Conservation (phyloP, 805 yeast genomes). For the Blastobotrys peoriensis region DNA sequence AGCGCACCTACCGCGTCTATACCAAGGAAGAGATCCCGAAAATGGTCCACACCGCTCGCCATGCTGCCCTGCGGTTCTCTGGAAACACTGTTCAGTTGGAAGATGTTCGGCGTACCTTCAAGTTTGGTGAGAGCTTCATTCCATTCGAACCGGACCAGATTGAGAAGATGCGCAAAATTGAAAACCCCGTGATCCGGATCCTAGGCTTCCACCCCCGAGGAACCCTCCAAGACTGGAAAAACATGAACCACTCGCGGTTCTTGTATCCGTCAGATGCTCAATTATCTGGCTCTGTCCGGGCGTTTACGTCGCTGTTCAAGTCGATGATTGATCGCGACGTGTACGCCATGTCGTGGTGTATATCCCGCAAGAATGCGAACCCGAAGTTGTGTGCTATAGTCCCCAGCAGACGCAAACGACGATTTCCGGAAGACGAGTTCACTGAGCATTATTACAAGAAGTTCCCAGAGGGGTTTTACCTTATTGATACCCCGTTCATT, state of each 20-base stretch:
- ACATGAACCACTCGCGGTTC: slow-evolving; percentile 50
- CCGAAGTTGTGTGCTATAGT: slow-evolving; percentile 57
- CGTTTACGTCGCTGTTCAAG: slow-evolving; percentile 63
- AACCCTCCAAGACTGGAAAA: slow-evolving; percentile 43
- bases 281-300: slow-evolving; percentile 55
- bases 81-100: slow-evolving; percentile 38
- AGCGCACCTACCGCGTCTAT: slow-evolving; percentile 47
- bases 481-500: slow-evolving; percentile 62
- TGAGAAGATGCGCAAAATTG: slow-evolving; percentile 31
- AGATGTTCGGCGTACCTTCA: slow-evolving; percentile 34
- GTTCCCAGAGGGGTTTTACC: slow-evolving; percentile 63
- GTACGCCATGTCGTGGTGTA: slow-evolving; percentile 72
- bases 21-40: slow-evolving; percentile 46
- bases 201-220: slow-evolving; percentile 56
- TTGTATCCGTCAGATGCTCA: slow-evolving; percentile 61
- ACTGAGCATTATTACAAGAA: background rate
- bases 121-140: slow-evolving; percentile 37
- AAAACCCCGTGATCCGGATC: slow-evolving; percentile 50
- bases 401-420: slow-evolving; percentile 32
- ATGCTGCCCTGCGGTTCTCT: slow-evolving; percentile 35
- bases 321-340: slow-evolving; percentile 46
- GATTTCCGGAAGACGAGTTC: background rate
- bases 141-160: slow-evolving; percentile 36
- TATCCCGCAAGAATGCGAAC: slow-evolving; percentile 43
- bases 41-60: slow-evolving; percentile 42